phyloP scores from a whole-genome alignment of 345 rosid genomes.

The Moricandia arvensis region DNA sequence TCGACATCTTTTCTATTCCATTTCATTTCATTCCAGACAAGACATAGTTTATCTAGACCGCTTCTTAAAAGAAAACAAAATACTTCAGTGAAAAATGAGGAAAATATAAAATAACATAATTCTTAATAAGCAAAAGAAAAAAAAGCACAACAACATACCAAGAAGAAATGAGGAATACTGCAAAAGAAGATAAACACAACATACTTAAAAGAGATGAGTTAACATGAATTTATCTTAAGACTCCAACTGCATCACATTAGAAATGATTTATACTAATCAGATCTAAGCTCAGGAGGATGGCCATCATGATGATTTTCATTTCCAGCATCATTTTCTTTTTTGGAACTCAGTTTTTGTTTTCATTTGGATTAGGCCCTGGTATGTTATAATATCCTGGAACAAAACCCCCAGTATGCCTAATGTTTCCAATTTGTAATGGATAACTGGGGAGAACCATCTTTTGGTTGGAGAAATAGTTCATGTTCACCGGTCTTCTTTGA shows the following conservation, averaged over 20 bases:
- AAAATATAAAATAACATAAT: not conserved
- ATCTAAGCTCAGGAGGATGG: not conserved
- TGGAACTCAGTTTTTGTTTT: not conserved
- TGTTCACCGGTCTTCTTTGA: conserved; percentile 14
- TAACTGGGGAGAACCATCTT: not conserved
- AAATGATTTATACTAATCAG: conserved; percentile 5
- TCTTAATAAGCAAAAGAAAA: not conserved
- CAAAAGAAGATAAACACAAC: not conserved
- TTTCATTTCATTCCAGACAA: too few relatives aligned
- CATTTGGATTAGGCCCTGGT: not conserved
- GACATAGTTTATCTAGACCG: too few relatives aligned
- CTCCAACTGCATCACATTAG: not conserved
- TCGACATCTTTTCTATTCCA: too few relatives aligned
- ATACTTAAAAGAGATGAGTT: not conserved
- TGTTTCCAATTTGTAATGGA: not conserved
- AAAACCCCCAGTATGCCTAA: not conserved
- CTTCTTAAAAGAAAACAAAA: not conserved
- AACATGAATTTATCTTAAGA: not conserved
- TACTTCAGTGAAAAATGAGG: not conserved
- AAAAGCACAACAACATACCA: not conserved
- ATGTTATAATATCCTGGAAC: not conserved
- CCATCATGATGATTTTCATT: conserved; percentile 16
- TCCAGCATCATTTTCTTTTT: conserved; percentile 1
- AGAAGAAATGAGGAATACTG: not conserved
- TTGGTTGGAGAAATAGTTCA: conserved; percentile 2